Percentiles rank a stretch among this genome's conserved stretches.
Conservation (phyloP, 1,284 basidiomycete species). For the Paramarasmius palmivorus region DNA sequence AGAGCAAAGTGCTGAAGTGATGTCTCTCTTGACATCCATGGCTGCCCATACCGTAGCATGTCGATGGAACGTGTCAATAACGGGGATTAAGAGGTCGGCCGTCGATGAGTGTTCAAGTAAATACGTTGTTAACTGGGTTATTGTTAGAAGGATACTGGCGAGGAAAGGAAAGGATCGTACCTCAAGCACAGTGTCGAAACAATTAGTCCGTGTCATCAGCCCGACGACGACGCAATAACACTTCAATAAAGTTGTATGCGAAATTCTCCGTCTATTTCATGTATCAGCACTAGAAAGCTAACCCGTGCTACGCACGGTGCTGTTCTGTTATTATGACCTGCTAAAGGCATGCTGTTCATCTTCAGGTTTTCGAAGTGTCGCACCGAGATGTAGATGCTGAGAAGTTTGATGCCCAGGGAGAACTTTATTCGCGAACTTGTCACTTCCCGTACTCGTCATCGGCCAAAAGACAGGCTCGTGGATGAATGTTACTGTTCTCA, state of each 20-base stretch:
- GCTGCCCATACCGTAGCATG: conserved; percentile 74
- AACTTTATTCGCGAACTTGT: too few relatives aligned
- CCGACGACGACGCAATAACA: conserved; percentile 61
- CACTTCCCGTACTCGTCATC: too few relatives aligned
- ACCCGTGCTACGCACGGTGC: too few relatives aligned
- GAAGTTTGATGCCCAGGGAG: too few relatives aligned
- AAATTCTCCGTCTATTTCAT: too few relatives aligned
- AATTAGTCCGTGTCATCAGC: conserved; percentile 59
- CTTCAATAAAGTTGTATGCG: conserved; percentile 26
- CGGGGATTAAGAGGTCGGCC: conserved; percentile 52
- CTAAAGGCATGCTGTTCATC: too few relatives aligned
- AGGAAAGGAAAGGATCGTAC: conserved; percentile 37
- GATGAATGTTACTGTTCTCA: too few relatives aligned
- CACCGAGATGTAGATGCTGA: too few relatives aligned
- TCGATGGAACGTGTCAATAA: conserved; percentile 66
- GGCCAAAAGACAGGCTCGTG: too few relatives aligned
- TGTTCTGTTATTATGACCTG: too few relatives aligned
- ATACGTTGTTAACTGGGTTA: conserved; percentile 55
- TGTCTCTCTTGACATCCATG: conserved; percentile 60
- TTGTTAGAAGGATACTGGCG: conserved; percentile 3
- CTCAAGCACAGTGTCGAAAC: conserved; percentile 67
- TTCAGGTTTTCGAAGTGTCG: too few relatives aligned
- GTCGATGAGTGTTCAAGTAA: conserved; percentile 52
- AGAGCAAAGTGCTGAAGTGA: conserved; percentile 59
- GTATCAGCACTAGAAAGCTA: too few relatives aligned